phyloP scores from a whole-genome alignment of 2,329 filamentous ascomycete genomes.

The Acrodontium crateriforme region DNA sequence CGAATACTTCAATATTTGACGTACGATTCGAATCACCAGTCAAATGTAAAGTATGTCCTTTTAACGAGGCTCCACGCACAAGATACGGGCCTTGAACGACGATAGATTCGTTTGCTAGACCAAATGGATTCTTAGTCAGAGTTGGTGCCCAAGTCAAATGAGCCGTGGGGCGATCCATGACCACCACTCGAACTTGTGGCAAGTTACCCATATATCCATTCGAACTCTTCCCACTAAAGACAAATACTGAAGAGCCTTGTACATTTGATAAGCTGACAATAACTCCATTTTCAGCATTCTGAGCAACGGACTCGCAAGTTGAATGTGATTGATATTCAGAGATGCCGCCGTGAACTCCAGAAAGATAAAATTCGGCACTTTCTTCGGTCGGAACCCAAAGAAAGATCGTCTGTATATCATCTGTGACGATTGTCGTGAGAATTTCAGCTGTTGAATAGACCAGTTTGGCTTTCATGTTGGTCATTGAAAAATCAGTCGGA shows the following conservation, averaged over 20 bases:
- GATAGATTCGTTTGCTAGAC: constrained; percentile 25
- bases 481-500: constrained; percentile 48
- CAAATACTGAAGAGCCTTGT: constrained; percentile 21
- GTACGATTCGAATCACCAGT: constrained; percentile 24
- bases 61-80: constrained; percentile 19
- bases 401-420: constrained; percentile 24
- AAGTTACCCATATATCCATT: no score
- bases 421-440: constrained; percentile 30
- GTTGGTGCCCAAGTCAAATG: constrained; percentile 28
- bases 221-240: no score
- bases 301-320: constrained; percentile 24
- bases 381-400: constrained; percentile 28
- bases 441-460: constrained; percentile 45
- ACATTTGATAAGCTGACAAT: constrained; percentile 21
- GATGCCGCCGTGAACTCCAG: constrained; percentile 24
- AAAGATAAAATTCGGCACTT: constrained; percentile 27
- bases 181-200: constrained; percentile 23
- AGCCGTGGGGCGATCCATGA: constrained; percentile 24
- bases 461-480: no score
- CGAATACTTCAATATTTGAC: constrained; percentile 26
- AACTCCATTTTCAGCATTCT: constrained; percentile 25
- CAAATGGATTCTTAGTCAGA: constrained; percentile 25
- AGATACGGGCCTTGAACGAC: constrained; percentile 29
- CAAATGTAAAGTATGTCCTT: constrained; percentile 17
- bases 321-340: no score